Percentiles rank a stretch among this genome's conserved stretches.
Evolutionary conservation across 805 yeast species (phyloP).

Genomic region (Metahyphopichia silvanorum): DNA sequence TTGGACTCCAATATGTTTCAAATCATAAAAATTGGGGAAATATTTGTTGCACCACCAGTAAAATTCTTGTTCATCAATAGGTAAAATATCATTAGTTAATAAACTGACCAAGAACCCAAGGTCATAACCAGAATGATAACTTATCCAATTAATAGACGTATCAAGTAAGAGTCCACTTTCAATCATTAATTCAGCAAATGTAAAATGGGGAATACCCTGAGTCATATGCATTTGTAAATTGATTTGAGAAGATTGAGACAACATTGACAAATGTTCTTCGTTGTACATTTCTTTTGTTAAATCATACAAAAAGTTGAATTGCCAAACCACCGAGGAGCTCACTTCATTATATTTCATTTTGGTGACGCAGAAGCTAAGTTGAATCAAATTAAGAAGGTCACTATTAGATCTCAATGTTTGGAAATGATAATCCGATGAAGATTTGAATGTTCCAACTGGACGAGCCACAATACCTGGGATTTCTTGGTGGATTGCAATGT

Average conservation of each 20-base stretch:
- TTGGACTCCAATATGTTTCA: conserved; percentile 53
- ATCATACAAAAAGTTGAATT: conserved; percentile 87
- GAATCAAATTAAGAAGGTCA: conserved; percentile 81
- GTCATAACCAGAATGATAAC: conserved; percentile 93
- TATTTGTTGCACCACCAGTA: conserved; percentile 63
- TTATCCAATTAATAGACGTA: conserved; percentile 74
- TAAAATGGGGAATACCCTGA: conserved; percentile 74
- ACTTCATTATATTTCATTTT: conserved; percentile 34
- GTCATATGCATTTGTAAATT: conserved; percentile 72
- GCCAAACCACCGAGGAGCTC: conserved; percentile 91
- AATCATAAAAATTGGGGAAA: conserved; percentile 82
- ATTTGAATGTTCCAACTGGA: conserved; percentile 90
- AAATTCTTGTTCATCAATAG: conserved; percentile 76
- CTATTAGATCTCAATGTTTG: conserved; percentile 92
- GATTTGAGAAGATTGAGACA: conserved; percentile 74
- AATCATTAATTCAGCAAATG: conserved; percentile 79
- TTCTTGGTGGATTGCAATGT: conserved; percentile 78
- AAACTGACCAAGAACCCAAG: conserved; percentile 83
- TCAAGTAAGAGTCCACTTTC: conserved; percentile 84
- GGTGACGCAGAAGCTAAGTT: conserved; percentile 49
- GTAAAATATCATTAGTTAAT: conserved; percentile 72
- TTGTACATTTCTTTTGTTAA: conserved; percentile 79
- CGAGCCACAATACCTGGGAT: conserved; percentile 95
- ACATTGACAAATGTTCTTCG: conserved; percentile 75
- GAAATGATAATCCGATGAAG: conserved; percentile 90